Percentiles rank a stretch among this genome's conserved stretches.
Evolutionary conservation across 2,329 filamentous ascomycete species (phyloP).

Genomic region (Botrytis sinoallii): DNA sequence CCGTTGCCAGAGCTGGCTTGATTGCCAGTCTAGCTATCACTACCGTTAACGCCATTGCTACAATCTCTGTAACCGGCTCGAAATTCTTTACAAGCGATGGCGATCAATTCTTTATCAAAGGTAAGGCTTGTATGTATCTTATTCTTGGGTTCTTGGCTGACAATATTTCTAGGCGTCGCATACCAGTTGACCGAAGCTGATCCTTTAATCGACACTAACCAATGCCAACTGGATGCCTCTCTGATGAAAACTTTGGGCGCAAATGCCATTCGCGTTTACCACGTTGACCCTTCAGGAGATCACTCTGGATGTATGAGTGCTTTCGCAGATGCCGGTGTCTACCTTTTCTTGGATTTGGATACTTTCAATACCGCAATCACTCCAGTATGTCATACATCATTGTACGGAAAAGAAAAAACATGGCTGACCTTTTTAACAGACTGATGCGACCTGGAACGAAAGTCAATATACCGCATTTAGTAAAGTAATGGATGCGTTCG

Average conservation of each 20-base stretch:
- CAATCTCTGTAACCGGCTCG: constrained; percentile 60
- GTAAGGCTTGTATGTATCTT: constrained; percentile 42
- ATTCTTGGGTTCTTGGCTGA: constrained; percentile 22
- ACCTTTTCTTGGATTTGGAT: constrained; percentile 80
- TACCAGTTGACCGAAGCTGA: constrained; percentile 66
- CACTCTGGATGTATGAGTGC: constrained; percentile 79
- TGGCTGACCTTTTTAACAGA: constrained; percentile 41
- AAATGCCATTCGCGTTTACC: constrained; percentile 85
- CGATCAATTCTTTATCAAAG: constrained; percentile 80
- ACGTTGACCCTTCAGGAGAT: constrained; percentile 69
- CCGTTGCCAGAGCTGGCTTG: constrained; percentile 27
- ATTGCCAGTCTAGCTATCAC: constrained; percentile 32
- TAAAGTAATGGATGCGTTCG: constrained; percentile 35
- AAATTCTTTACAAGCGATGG: constrained; percentile 85
- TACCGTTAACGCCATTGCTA: constrained; percentile 42
- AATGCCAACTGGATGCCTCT: constrained; percentile 71
- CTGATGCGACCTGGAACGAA: constrained; percentile 66
- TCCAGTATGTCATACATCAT: constrained; percentile 44
- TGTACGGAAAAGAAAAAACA: not conserved
- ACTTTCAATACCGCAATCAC: constrained; percentile 68
- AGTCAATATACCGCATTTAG: constrained; percentile 58
- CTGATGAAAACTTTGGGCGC: constrained; percentile 79
- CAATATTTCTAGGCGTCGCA: constrained; percentile 58
- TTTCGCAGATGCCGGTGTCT: constrained; percentile 77
- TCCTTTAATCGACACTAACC: constrained; percentile 70